Evolutionary conservation across 257 asterid species (phyloP).

Genomic region (Cinchona pubescens): DNA sequence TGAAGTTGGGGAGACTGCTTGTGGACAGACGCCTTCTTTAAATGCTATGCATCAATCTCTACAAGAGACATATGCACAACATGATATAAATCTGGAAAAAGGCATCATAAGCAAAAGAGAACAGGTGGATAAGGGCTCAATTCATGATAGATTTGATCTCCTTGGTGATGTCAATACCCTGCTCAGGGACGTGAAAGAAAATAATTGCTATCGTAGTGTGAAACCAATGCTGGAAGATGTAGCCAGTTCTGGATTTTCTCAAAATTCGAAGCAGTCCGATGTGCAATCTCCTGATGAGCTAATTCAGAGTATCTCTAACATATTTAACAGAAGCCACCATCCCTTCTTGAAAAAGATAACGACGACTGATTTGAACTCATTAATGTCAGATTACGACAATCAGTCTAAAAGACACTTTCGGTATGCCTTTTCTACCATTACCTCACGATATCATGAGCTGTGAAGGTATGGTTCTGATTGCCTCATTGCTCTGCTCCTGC

Average conservation of each 20-base stretch:
- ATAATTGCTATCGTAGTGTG: slow-evolving; percentile 34
- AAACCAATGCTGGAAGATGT: slow-evolving; percentile 47
- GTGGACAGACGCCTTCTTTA: slow-evolving; percentile 32
- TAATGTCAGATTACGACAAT: slow-evolving; percentile 64
- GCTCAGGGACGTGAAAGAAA: slow-evolving; percentile 69
- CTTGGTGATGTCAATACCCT: slow-evolving; percentile 66
- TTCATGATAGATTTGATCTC: slow-evolving; percentile 66
- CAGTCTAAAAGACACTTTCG: slow-evolving; percentile 95
- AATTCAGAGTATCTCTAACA: slow-evolving; percentile 64
- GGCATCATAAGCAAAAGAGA: slow-evolving; percentile 35
- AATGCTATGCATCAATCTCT: slow-evolving; percentile 29
- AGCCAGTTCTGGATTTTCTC: slow-evolving; percentile 37
- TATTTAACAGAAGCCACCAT: slow-evolving; percentile 72
- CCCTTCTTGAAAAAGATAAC: slow-evolving; percentile 79
- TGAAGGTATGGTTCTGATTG: slow-evolving; percentile 98
- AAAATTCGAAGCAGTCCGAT: slow-evolving; percentile 44
- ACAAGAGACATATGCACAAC: slow-evolving; percentile 34
- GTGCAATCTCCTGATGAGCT: slow-evolving; percentile 74
- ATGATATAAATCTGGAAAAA: slow-evolving; percentile 27
- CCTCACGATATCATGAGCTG: slow-evolving; percentile 88
- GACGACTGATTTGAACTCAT: slow-evolving; percentile 60
- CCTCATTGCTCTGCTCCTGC: slow-evolving; percentile 94
- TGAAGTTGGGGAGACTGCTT: slow-evolving; percentile 33
- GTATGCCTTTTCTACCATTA: slow-evolving; percentile 83
- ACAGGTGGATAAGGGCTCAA: slow-evolving; percentile 46